Evolutionary conservation across 2,329 filamentous ascomycete species (phyloP), one percentile per base, ranked within the genome.

Genomic region (Pseudogymnoascus sp.): DNA sequence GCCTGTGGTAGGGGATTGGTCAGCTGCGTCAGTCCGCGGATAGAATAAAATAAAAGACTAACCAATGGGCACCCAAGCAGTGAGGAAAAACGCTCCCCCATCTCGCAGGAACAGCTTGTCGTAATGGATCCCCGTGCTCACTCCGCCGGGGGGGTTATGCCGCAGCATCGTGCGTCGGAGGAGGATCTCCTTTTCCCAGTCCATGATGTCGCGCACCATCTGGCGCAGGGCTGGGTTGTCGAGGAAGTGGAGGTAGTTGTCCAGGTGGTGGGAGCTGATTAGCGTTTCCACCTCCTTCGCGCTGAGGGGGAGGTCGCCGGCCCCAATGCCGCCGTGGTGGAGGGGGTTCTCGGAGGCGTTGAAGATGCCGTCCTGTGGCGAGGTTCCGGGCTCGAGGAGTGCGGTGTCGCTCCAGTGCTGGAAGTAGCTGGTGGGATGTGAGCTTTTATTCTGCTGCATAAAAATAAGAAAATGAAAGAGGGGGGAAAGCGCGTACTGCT

Each of bases 291-390:
- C 47, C 47, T 54, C 47, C 47, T 54, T 32, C 47, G 11, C 47
- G 28, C 47, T 54, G 47, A 54, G 47, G 4, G 47, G 47, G 2
- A 54, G 47, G 9, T 54, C 47, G 28, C 47, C 47, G 8, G 47
- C 47, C n/a, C 47, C 47, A 9, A 54, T 54, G 47, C 47, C 47
- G 47, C 47, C 47, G 47, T 54, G 47, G 28, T 54, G 47, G 25
- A 54, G 47, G 2, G 47, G 47, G 16, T 54, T 54, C 47, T 54
- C 47, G n/a, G 70, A 61, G 0, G 71, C 57, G 66, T 82, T 75
- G 65, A 83, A 85, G 60, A 84, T 77, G 0, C 82, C 82, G 1
- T 82, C 74, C 0, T 81, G 76, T 0, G 79, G 74, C 4, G 75
- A 69, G 0, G 79, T 80, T 35, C 76, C 79, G 0, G 79, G 78